These are phyloP conservation scores for Yamadazyma diospyri DNA, from an alignment of 1,139 yeast species.

Conservation along the genomic window DNA sequence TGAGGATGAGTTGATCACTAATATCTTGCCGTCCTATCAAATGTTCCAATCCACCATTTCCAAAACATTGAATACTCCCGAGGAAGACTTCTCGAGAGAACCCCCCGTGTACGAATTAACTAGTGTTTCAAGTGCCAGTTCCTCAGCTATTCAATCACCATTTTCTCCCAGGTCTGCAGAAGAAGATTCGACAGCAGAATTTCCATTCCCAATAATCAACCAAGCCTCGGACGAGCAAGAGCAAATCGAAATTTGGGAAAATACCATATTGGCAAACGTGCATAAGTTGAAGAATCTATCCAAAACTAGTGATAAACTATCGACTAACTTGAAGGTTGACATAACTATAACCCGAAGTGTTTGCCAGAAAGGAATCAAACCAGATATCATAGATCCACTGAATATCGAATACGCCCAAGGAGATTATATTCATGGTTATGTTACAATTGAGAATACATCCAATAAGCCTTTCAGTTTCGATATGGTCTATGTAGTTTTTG, in stretches of 20 bases:
- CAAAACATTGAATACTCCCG: slow-evolving; percentile 33
- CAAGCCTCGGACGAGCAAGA: slow-evolving; percentile 20
- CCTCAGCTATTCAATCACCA: slow-evolving; percentile 20
- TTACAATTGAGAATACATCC: slow-evolving; percentile 32
- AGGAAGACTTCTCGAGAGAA: slow-evolving; percentile 39
- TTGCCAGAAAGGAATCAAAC: slow-evolving; percentile 40
- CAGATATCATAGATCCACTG: slow-evolving; percentile 28
- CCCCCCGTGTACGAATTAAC: slow-evolving; percentile 45
- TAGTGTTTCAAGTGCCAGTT: slow-evolving; percentile 24
- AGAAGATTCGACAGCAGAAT: slow-evolving; percentile 8
- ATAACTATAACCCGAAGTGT: slow-evolving; percentile 39
- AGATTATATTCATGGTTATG: slow-evolving; percentile 38
- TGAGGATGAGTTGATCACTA: slow-evolving; percentile 33
- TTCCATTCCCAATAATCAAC: slow-evolving; percentile 16
- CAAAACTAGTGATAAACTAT: slow-evolving; percentile 22
- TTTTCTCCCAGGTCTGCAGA: slow-evolving; percentile 10
- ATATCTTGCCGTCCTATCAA: slow-evolving; percentile 45
- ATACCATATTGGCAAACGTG: slow-evolving; percentile 42
- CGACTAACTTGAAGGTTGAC: slow-evolving; percentile 28
- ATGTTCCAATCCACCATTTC: slow-evolving; percentile 46
- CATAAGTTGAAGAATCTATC: slow-evolving; percentile 38
- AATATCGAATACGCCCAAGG: slow-evolving; percentile 35
- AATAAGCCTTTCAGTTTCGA: slow-evolving; percentile 32
- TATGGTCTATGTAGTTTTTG: slow-evolving; percentile 39
- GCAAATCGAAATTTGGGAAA: slow-evolving; percentile 37